Evolutionary conservation across 257 asterid species (phyloP).

Genomic region (Solanum clarkiae): DNA sequence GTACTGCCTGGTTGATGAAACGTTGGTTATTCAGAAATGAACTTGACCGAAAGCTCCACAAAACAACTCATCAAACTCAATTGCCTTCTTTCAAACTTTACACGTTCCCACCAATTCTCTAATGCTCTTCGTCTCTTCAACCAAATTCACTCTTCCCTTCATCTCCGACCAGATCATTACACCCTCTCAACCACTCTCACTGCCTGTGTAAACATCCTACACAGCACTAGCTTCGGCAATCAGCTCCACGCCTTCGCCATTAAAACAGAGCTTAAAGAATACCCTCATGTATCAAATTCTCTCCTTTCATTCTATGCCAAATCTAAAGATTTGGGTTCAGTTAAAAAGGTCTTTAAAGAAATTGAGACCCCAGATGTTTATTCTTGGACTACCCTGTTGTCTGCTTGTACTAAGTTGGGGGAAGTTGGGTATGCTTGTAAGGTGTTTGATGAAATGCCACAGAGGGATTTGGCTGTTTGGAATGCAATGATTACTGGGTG

Average conservation of each 20-base stretch:
- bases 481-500: slow-evolving; percentile 82
- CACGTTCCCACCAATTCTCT: slow-evolving; percentile 21
- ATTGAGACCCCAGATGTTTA: slow-evolving; percentile 56
- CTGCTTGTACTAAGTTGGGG: slow-evolving; percentile 65
- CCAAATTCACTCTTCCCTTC: slow-evolving; percentile 40
- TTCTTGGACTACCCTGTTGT: slow-evolving; percentile 59
- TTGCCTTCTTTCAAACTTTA: slow-evolving; percentile 32
- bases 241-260: slow-evolving; percentile 57
- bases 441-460: slow-evolving; percentile 55
- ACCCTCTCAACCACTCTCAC: slow-evolving; percentile 63
- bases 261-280: slow-evolving; percentile 35
- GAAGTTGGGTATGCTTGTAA: slow-evolving; percentile 41
- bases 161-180: slow-evolving; percentile 58
- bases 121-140: slow-evolving; percentile 43
- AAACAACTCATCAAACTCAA: slow-evolving; percentile 47
- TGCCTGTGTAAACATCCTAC: slow-evolving; percentile 38
- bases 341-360: slow-evolving; percentile 42
- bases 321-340: slow-evolving; percentile 36
- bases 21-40: background rate
- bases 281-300: slow-evolving; percentile 49
- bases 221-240: slow-evolving; percentile 24
- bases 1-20: no score
- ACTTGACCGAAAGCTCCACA: slow-evolving; percentile 3
- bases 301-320: slow-evolving; percentile 62
- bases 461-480: slow-evolving; percentile 54